Base-by-base conservation (phyloP, 495 filamentous ascomycete species). In the Hyaloscypha finlandica region DNA sequence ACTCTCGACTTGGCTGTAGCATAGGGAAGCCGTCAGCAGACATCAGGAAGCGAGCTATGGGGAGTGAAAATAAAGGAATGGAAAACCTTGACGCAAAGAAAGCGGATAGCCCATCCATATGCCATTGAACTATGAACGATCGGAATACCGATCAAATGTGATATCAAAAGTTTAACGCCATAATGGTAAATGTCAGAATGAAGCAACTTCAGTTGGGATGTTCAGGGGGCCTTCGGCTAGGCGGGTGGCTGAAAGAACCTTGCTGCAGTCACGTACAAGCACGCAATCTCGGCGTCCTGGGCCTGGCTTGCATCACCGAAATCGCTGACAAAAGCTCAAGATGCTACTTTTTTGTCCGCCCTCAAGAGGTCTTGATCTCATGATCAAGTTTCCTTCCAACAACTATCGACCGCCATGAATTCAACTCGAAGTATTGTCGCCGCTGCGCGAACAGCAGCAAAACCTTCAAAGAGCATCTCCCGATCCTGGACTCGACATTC, bases 351-450 rank as follows among this genome's bases (percentile, higher is more conserved):
- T 35, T 14, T 33, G 30, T 4, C 20, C 11, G 59, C 29, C 33
- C 8, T 20, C 14, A 16, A 63, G 11, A 37, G 37, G 11, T 2
- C 25, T 54, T 54, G 61, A 54, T 53, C 51, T 54, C 48, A 63
- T 22, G 45, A n/a, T 61, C 37, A 61, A 45, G 25, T 25, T 19
- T 58, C 30, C 25, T 20, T 68, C 53, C 22, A 12, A 68, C 33
- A 42, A 29, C 12, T 31, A 16, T 42, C 22, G 16, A 2, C 57
- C 16, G 67, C 45, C 25, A 73, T 73, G 70, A 69, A 68, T 37
- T 68, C 68, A 3, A 52, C 64, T 0, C 64, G 64, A 59, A 65
- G 56, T 32, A 56, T 70, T 8, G 61, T 64, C 25, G 67, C 67
- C 11, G 67, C 53, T 16, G 65, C 61, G 39, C 64, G 65, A 31